Conservation (phyloP, 1,284 basidiomycete genomes). For the Apiotrichum laibachii region DNA sequence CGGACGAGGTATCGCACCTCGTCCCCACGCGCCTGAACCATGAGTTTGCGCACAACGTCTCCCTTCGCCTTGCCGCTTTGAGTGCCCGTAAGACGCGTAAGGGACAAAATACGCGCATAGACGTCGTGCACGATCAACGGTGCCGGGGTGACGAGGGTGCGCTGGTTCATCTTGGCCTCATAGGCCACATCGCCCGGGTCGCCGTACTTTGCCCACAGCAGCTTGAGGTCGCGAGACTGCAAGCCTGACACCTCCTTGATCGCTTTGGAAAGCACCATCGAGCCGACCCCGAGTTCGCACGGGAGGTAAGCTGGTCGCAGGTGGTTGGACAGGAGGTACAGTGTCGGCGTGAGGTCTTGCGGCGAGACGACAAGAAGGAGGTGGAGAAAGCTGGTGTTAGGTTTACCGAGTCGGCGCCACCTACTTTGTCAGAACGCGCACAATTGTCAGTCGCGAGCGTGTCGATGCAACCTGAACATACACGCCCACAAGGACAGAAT, state of each 20-base stretch:
- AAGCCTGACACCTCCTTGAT: slow-evolving; percentile 80
- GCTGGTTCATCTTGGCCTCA: slow-evolving; percentile 72
- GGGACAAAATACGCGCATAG: slow-evolving; percentile 64
- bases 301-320: slow-evolving; percentile 73
- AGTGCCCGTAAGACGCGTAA: slow-evolving; percentile 66
- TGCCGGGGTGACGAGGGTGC: slow-evolving; percentile 70
- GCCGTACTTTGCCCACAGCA: slow-evolving; percentile 57
- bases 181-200: slow-evolving; percentile 80
- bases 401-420: slow-evolving; percentile 13
- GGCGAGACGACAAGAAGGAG: slow-evolving; percentile 68
- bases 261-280: slow-evolving; percentile 71
- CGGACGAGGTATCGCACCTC: slow-evolving; percentile 81
- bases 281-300: slow-evolving; percentile 72
- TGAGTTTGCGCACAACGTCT: slow-evolving; percentile 72
- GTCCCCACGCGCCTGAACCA: slow-evolving; percentile 80
- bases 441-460: slow-evolving; percentile 75
- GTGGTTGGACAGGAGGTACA: slow-evolving; percentile 87
- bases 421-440: slow-evolving; percentile 74
- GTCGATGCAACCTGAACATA: slow-evolving; percentile 71
- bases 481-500: slow-evolving; percentile 74
- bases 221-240: slow-evolving; percentile 64
- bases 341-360: slow-evolving; percentile 67
- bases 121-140: slow-evolving; percentile 65
- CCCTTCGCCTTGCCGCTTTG: slow-evolving; percentile 75
- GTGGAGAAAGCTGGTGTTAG: slow-evolving; percentile 56